Evolutionary conservation across 2,329 filamentous ascomycete species (phyloP), one percentile per base, ranked within the genome.

Genomic region (Mollisia scopiformis): DNA sequence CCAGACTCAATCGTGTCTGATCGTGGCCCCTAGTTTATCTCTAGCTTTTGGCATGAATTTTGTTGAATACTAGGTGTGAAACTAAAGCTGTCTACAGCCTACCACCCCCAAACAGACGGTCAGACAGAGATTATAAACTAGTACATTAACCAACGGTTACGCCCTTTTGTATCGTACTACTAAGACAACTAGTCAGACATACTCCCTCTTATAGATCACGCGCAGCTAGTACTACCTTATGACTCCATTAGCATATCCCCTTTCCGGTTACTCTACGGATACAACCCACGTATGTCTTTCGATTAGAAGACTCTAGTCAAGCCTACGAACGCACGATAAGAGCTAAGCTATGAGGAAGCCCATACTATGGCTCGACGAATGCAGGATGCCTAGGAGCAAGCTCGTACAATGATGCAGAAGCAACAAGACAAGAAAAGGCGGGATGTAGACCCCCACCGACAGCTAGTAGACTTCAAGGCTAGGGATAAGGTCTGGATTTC

Each of bases 101-200:
- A 55, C 47, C 47, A 68, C 41, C 39, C 28, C 1, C 37, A 67
- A 50, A 59, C 51, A 7, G 58, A 68, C 47, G 47, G 63, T 13
- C 49, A 62, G n/a, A 69, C 62, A 3, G 60, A 69, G 58, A 43
- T 62, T 2, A 47, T 66, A 16, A 68, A 69, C n/a, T 41, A 62
- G 33, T 66, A 60, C 16, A 30, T 68, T 14, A 58, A 69, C 50
- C 25, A 59, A 23, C 27, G 58, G 7, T 54, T 69, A 6, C 39
- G 58, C 0, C 49, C 35, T 2, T 69, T 62, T 39, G 49, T 66
- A 2, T 60, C 63, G 31, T 67, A 67, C 49, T 59, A 68, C 47
- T 49, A 68, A 30, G 58, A 69, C 41, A 62, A 69, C 28, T 69
- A 52, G 61, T 37, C 14, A 2, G 37, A 62, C 25, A 30, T 64